Evolutionary conservation across 116 monocot genomes (phyloP), one percentile per base, ranked within the genome.

Genomic region (Iris pallida): DNA sequence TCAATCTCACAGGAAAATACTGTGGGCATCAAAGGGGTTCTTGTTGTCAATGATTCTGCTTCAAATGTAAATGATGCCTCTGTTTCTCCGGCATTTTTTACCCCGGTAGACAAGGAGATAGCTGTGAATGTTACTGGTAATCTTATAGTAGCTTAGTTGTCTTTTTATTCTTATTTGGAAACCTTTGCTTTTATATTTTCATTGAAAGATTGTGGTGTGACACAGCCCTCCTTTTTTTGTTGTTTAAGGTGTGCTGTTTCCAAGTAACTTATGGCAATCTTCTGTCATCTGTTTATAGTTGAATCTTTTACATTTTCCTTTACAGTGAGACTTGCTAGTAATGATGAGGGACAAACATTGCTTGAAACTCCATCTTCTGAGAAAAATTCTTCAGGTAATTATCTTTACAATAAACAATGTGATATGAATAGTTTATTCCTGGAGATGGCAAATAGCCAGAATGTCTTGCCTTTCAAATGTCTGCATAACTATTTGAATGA

Each of bases 331-430:
- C 11, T 17, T 12, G 3, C 65, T 49, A 65, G 65, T 5, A 19
- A 65, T 65, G 30, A 19, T 13, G 47, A 20, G 19, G 65, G 45
- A 65, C 47, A 18, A 48, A 65, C 49, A 17, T 17, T 65, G 7
- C 49, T 20, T 9, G 61, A 61, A 16, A 8, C 44, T 45, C 4
- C 5, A 15, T 44, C 61, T n/a, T 61, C 45, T 61, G 13, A 43
- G 6, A 15, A 61, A 61, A 61, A 15, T 6, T 14, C 14, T 44
- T 44, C 44, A 7, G 44, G 61, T 61, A 44, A n/a, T 45, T 44
- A 61, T 61, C 61, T 30, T 30, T 30, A 30, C 30, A 30, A 30
- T 0, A 30, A 30, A 30, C 30, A 30, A 30, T 30, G 30, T 30
- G 0, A 30, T 30, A 30, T 30, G 30, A 30, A 30, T 30, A 30